These are phyloP conservation scores for Suhomyces emberorum DNA, from an alignment of 805 yeast genomes.

Conservation along the genomic window DNA sequence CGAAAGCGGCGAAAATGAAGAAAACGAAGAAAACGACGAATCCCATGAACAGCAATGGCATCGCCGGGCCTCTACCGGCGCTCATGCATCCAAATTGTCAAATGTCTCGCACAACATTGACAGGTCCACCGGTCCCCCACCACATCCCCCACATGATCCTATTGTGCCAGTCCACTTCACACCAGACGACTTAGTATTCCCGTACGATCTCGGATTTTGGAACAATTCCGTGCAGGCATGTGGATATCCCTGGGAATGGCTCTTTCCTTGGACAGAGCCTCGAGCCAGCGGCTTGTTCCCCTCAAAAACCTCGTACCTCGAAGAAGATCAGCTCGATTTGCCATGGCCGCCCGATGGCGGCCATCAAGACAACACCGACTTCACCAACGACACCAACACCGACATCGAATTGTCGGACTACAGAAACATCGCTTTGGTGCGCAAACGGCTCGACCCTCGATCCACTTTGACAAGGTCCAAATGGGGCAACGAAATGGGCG, in stretches of 20 bases:
- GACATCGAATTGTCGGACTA: conserved; percentile 6
- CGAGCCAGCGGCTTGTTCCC: conserved; percentile 53
- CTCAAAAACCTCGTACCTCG: conserved; percentile 46
- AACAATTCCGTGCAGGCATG: conserved; percentile 49
- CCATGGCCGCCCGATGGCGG: conserved; percentile 97
- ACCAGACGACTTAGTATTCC: conserved; percentile 71
- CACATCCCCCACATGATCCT: too few species aligned
- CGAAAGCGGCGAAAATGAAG: background rate
- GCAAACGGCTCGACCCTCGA: conserved; percentile 36
- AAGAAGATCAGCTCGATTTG: conserved; percentile 56
- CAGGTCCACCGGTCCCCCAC: background rate
- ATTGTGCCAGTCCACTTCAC: conserved; percentile 40
- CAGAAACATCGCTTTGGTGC: conserved; percentile 21
- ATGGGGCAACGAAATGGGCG: conserved; percentile 85
- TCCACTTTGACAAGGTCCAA: conserved; percentile 37
- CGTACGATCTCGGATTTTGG: conserved; percentile 71
- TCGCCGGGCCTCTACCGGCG: too few species aligned
- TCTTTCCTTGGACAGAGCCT: conserved; percentile 69
- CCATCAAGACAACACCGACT: conserved; percentile 27
- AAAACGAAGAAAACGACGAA: background rate
- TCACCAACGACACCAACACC: conserved; percentile 10
- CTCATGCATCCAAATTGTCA: background rate
- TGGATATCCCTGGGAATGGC: conserved; percentile 68
- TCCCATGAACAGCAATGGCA: too few species aligned
- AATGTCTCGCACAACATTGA: background rate